These are phyloP conservation scores for Aspergillus udagawae DNA, from an alignment of 2,329 filamentous ascomycete genomes.

Conservation along the genomic window DNA sequence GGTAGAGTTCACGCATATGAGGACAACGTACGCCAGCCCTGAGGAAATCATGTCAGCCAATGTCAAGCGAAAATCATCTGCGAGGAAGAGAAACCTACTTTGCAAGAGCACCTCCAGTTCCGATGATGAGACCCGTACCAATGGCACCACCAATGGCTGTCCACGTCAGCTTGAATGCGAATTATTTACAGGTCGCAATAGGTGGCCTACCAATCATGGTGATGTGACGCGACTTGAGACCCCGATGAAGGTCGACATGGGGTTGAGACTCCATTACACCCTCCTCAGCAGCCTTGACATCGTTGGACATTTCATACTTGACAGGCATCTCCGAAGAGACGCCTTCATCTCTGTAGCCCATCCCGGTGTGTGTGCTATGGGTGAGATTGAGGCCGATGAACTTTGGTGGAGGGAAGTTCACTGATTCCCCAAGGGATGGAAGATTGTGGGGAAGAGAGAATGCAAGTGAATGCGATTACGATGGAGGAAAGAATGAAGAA, in stretches of 20 bases:
- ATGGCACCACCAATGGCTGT: constrained; percentile 41
- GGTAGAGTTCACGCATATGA: too few species aligned
- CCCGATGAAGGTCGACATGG: constrained; percentile 37
- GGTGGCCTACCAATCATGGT: constrained; percentile 38
- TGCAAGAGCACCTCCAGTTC: constrained; percentile 36
- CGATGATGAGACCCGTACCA: constrained; percentile 41
- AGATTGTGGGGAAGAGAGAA: neutral
- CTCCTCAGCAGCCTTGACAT: constrained; percentile 17
- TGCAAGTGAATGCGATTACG: neutral
- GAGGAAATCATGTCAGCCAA: constrained; percentile 10
- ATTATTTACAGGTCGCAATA: neutral
- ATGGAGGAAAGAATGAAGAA: neutral
- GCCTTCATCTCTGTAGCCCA: constrained; percentile 20
- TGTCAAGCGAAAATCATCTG: neutral
- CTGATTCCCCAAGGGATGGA: neutral
- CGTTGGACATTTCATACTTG: constrained; percentile 16
- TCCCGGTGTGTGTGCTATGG: neutral
- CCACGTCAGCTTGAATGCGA: constrained; percentile 6
- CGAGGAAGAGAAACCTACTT: constrained; percentile 23
- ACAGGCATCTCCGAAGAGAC: constrained; percentile 13
- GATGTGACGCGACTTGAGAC: constrained; percentile 39
- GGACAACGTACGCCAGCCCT: constrained; percentile 35
- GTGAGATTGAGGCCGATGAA: neutral
- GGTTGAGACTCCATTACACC: constrained; percentile 21
- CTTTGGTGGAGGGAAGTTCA: neutral